A percentile compares a stretch with the other conserved stretches of the same genome.
These are phyloP conservation scores for Geotrichum klebahnii DNA, from an alignment of 1,139 yeast species.

Conservation along the genomic window DNA sequence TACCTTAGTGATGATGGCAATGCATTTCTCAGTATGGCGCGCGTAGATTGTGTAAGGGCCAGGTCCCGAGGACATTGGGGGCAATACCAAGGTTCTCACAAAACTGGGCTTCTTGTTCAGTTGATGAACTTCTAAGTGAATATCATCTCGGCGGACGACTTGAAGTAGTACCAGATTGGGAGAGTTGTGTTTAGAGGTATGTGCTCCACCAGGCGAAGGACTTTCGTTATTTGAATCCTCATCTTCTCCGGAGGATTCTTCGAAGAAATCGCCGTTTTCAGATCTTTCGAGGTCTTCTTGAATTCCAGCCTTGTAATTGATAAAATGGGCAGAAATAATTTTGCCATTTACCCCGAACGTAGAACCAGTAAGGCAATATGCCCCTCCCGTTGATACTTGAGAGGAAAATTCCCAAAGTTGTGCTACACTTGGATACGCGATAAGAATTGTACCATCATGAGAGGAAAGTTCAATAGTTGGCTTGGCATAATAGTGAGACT, in stretches of 20 bases:
- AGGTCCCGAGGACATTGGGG: constrained; percentile 30
- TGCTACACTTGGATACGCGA: constrained; percentile 26
- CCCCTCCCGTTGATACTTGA: constrained; percentile 22
- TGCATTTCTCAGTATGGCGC: constrained; percentile 13
- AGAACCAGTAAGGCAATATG: constrained; percentile 26
- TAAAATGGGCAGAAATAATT: constrained; percentile 23
- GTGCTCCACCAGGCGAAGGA: not conserved
- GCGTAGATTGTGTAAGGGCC: constrained; percentile 27
- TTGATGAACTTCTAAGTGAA: constrained; percentile 27
- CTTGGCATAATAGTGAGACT: constrained; percentile 18
- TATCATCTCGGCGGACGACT: constrained; percentile 23
- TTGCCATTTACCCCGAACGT: constrained; percentile 28
- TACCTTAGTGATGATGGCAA: constrained; percentile 27
- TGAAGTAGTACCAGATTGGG: constrained; percentile 25
- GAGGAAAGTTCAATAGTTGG: constrained; percentile 21
- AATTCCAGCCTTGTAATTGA: no score
- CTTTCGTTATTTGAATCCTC: not conserved
- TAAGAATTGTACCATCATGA: constrained; percentile 24
- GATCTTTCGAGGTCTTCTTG: no score
- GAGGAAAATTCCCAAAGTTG: constrained; percentile 30
- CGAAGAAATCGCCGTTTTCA: not conserved
- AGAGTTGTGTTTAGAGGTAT: constrained; percentile 17
- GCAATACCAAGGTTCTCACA: constrained; percentile 27
- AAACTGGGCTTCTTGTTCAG: constrained; percentile 22
- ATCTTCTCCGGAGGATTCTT: no score